A percentile compares a stretch with the other conserved stretches of the same genome.
These are phyloP conservation scores for Trebouxia gelatinosa DNA, from an alignment of 163 green algal species.

Conservation along the genomic window DNA sequence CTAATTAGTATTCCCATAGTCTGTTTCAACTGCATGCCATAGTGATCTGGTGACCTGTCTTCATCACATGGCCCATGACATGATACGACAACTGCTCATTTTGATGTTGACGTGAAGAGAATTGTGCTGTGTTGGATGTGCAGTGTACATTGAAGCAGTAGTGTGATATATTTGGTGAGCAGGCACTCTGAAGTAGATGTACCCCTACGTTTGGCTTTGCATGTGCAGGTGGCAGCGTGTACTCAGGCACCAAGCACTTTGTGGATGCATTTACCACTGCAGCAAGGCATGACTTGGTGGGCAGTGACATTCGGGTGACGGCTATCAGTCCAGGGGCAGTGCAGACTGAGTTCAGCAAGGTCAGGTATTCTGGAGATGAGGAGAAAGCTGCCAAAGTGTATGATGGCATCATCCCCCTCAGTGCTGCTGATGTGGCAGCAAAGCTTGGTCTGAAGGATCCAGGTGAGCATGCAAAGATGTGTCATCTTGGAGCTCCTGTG, in stretches of 20 bases:
- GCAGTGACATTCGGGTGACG: slow-evolving; percentile 72
- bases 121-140: too few relatives aligned
- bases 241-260: slow-evolving; percentile 81
- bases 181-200: neutral
- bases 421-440: slow-evolving; percentile 75
- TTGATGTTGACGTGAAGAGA: too few relatives aligned
- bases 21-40: too few relatives aligned
- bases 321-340: slow-evolving; percentile 59
- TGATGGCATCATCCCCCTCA: slow-evolving; percentile 70
- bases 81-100: too few relatives aligned
- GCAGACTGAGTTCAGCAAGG: slow-evolving; percentile 66
- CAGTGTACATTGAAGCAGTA: too few relatives aligned
- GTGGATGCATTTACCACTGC: slow-evolving; percentile 35
- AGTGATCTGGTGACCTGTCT: too few relatives aligned
- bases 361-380: slow-evolving; percentile 73
- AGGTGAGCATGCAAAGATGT: too few relatives aligned
- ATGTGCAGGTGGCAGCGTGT: slow-evolving; percentile 62
- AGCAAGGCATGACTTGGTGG: slow-evolving; percentile 76
- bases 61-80: too few relatives aligned
- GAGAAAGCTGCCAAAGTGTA: slow-evolving; percentile 72
- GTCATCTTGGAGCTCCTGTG: too few relatives aligned
- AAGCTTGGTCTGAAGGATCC: too few relatives aligned
- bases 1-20: too few relatives aligned
- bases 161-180: neutral
- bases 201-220: neutral